Evolutionary conservation across 2,329 filamentous ascomycete genomes (phyloP).

Genomic region (Ceratocystis cacaofunesta): DNA sequence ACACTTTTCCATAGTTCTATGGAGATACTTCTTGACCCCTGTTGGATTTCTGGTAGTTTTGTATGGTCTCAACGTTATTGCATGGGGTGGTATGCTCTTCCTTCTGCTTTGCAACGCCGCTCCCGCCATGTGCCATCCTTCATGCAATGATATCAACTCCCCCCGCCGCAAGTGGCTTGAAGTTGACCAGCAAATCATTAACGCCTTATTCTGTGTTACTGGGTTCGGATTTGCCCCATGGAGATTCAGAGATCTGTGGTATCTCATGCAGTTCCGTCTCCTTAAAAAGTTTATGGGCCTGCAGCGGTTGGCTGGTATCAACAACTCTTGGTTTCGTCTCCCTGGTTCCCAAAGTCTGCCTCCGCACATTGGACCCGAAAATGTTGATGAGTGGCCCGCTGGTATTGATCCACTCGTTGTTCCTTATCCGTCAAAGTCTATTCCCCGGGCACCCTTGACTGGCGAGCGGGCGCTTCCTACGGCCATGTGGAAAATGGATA

Average conservation of each 20-base stretch:
- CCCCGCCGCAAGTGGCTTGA: conserved; percentile 76
- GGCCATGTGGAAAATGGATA: conserved; percentile 59
- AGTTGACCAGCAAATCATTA: conserved; percentile 63
- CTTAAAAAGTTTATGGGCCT: conserved; percentile 39
- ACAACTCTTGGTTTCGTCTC: conserved; percentile 62
- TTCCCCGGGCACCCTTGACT: conserved; percentile 54
- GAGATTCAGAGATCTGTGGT: conserved; percentile 69
- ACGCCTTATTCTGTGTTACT: conserved; percentile 63
- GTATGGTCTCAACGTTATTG: conserved; percentile 70
- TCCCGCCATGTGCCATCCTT: conserved; percentile 56
- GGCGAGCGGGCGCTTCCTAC: conserved; percentile 55
- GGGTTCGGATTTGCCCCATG: conserved; percentile 74
- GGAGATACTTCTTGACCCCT: conserved; percentile 59
- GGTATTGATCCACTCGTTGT: conserved; percentile 27
- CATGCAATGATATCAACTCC: conserved; percentile 58
- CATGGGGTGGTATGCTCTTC: conserved; percentile 87
- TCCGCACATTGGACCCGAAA: conserved; percentile 36
- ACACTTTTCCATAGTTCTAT: conserved; percentile 46
- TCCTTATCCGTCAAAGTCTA: conserved; percentile 48
- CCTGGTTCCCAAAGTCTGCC: conserved; percentile 48
- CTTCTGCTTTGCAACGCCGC: conserved; percentile 62
- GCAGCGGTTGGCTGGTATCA: conserved; percentile 56
- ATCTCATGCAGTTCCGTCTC: conserved; percentile 50
- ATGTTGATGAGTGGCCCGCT: conserved; percentile 29
- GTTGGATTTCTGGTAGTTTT: conserved; percentile 63